phyloP scores from a whole-genome alignment of 2,329 filamentous ascomycete genomes.

The Pyricularia pennisetigena region DNA sequence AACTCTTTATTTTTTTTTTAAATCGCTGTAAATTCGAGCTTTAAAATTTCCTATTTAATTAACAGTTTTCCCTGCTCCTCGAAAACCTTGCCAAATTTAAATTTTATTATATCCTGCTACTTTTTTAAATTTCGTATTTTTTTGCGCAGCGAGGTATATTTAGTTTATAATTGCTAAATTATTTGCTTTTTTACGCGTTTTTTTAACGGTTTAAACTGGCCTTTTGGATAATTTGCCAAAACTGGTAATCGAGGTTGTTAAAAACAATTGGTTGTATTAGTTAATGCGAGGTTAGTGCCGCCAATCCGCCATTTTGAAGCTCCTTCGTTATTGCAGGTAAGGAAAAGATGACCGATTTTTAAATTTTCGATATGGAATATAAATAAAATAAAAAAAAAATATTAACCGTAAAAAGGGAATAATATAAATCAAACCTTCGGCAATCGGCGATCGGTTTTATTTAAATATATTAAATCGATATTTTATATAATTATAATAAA shows the following conservation, averaged over 20 bases:
- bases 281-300: neutral
- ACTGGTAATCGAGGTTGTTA: neutral
- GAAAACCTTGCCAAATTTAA: neutral
- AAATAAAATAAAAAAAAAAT: neutral
- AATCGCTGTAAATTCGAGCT: neutral
- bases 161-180: neutral
- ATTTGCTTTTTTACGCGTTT: neutral
- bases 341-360: neutral
- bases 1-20: neutral
- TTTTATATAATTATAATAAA: neutral
- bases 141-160: neutral
- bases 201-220: neutral
- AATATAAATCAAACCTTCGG: neutral
- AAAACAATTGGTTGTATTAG: neutral
- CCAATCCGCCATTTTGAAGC: neutral
- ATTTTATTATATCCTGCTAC: neutral
- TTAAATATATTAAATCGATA: neutral
- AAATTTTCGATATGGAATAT: neutral
- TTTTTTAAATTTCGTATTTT: neutral
- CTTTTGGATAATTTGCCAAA: neutral
- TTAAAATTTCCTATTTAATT: neutral
- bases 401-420: neutral
- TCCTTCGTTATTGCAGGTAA: neutral
- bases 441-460: neutral
- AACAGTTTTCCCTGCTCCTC: neutral